These are phyloP conservation scores for Phalaenopsis equestris DNA, from an alignment of 106 monocot genomes.

Conservation along the genomic window DNA sequence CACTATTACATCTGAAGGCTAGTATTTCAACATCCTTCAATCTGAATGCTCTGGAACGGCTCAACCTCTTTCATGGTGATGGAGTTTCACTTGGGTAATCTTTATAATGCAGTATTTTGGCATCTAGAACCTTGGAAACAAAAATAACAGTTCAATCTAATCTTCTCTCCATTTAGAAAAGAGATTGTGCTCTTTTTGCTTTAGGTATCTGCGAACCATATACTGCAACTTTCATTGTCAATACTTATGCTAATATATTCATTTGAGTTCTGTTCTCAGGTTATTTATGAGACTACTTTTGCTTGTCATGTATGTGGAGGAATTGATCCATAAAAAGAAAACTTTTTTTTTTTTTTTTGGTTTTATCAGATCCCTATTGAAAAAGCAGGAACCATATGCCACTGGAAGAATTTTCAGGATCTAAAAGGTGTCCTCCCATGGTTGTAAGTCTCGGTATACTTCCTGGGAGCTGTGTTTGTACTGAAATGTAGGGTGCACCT, in stretches of 20 bases:
- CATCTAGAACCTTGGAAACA: conserved; percentile 30
- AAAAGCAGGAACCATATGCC: conserved; percentile 38
- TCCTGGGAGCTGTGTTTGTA: neutral
- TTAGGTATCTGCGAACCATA: conserved; percentile 34
- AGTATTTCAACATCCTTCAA: neutral
- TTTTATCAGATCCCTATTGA: conserved; percentile 8
- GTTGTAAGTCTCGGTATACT: neutral
- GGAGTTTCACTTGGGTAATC: conserved; percentile 8
- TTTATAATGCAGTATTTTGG: conserved; percentile 31
- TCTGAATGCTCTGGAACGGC: neutral
- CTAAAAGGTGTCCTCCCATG: neutral
- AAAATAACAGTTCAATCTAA: conserved; percentile 17
- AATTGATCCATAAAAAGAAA: conserved; percentile 22
- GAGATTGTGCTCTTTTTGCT: conserved; percentile 42
- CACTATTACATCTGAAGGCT: neutral
- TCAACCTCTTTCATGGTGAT: conserved; percentile 17
- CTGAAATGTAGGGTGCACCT: neutral
- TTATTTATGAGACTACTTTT: conserved; percentile 26
- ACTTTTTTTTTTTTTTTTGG: conserved; percentile 8
- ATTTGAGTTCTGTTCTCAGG: conserved; percentile 15
- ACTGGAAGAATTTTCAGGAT: conserved; percentile 12
- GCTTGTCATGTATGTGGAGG: conserved; percentile 18
- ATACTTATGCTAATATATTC: conserved; percentile 24
- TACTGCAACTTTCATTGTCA: conserved; percentile 6
- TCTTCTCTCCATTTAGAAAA: conserved; percentile 21